Evolutionary conservation across 1,284 basidiomycete genomes (phyloP).

Genomic region (Schizophyllum amplum): DNA sequence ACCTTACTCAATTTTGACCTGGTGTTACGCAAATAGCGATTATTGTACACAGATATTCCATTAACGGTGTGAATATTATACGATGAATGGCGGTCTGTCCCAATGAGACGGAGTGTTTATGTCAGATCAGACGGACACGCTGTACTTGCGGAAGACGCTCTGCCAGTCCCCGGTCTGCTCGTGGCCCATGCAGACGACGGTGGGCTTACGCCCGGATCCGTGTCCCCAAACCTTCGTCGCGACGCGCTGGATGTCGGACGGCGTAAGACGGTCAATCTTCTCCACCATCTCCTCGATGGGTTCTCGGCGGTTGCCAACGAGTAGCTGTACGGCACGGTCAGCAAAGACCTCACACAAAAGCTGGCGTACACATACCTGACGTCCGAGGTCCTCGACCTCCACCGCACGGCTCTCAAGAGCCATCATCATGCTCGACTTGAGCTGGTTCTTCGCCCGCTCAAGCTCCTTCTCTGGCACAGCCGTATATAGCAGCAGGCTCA

Average conservation of each 20-base stretch:
- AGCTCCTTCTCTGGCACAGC: slow-evolving; percentile 67
- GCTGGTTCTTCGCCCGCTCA: slow-evolving; percentile 88
- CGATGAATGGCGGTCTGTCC: too few relatives aligned
- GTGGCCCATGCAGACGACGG: slow-evolving; percentile 66
- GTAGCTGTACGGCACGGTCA: slow-evolving; percentile 43
- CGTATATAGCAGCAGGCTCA: slow-evolving; percentile 64
- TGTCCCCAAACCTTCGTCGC: slow-evolving; percentile 68
- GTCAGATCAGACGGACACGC: slow-evolving; percentile 26
- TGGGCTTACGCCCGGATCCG: slow-evolving; percentile 52
- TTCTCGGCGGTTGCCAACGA: slow-evolving; percentile 83
- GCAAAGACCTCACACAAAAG: slow-evolving; percentile 3
- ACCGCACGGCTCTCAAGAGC: slow-evolving; percentile 87
- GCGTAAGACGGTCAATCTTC: slow-evolving; percentile 77
- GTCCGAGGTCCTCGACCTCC: slow-evolving; percentile 84
- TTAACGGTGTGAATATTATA: too few relatives aligned
- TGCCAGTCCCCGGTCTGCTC: slow-evolving; percentile 60
- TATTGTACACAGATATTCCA: too few relatives aligned
- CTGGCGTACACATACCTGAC: slow-evolving; percentile 45
- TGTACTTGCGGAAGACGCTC: slow-evolving; percentile 58
- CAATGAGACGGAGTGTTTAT: too few relatives aligned
- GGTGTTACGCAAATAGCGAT: too few relatives aligned
- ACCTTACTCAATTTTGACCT: too few relatives aligned
- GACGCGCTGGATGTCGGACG: slow-evolving; percentile 65
- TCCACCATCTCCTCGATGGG: slow-evolving; percentile 88
- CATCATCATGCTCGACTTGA: slow-evolving; percentile 93